These are phyloP conservation scores for Daedaleopsis nitida DNA, from an alignment of 768 basidiomycete genomes.

Conservation along the genomic window DNA sequence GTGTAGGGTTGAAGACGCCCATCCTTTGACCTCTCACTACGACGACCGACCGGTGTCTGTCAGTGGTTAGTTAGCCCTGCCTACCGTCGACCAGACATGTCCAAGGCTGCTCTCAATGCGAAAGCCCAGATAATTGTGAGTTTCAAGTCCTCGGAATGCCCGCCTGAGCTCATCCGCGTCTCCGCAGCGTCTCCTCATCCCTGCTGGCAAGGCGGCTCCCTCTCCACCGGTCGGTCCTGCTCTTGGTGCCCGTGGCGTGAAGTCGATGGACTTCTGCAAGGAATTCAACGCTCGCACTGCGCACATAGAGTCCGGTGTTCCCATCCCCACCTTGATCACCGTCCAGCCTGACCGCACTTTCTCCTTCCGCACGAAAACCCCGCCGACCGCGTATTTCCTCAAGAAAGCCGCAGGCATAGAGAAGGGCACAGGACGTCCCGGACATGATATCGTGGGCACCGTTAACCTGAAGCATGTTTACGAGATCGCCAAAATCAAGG, in stretches of 20 bases:
- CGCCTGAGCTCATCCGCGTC: conserved; percentile 5
- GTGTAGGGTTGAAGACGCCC: conserved; percentile 6
- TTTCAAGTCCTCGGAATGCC: conserved; percentile 19
- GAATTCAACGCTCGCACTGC: conserved; percentile 99
- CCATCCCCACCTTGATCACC: conserved; percentile 89
- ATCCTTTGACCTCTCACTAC: background rate
- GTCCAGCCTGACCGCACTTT: conserved; percentile 96
- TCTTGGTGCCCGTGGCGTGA: conserved; percentile 96
- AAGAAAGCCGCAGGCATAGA: conserved; percentile 90
- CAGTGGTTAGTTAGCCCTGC: conserved; percentile 7
- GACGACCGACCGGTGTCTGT: conserved; percentile 1
- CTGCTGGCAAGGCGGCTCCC: conserved; percentile 94
- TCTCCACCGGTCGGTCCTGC: conserved; percentile 97
- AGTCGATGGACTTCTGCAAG: conserved; percentile 99
- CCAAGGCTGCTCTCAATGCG: conserved; percentile 60
- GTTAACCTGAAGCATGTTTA: conserved; percentile 96
- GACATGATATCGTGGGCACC: conserved; percentile 76
- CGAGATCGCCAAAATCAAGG: conserved; percentile 98
- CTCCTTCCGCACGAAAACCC: conserved; percentile 90
- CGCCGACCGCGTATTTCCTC: conserved; percentile 86
- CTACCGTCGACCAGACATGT: conserved; percentile 47
- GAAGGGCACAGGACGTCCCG: conserved; percentile 84
- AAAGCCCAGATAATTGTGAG: conserved; percentile 78
- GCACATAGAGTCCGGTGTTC: conserved; percentile 80
- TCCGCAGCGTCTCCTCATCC: conserved; percentile 77